Evolutionary conservation across 805 yeast species (phyloP).

Genomic region (Lipomyces chichibuensis): DNA sequence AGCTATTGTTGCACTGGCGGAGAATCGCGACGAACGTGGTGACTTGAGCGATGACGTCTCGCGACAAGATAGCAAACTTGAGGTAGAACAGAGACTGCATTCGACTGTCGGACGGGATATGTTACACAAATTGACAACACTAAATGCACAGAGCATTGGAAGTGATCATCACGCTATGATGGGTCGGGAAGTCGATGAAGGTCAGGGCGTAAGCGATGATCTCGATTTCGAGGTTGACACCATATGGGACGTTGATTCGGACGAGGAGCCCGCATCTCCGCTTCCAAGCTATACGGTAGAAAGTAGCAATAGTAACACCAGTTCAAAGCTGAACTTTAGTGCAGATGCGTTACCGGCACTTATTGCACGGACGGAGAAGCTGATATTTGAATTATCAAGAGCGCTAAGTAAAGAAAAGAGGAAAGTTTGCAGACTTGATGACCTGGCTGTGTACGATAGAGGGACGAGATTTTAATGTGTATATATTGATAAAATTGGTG

Average conservation of each 20-base stretch:
- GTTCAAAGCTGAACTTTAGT: conserved; percentile 20
- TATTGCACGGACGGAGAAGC: conserved; percentile 13
- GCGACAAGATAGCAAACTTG: neutral
- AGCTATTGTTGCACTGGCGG: conserved; percentile 30
- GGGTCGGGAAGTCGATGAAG: neutral
- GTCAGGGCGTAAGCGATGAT: neutral
- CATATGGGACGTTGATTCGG: conserved; percentile 15
- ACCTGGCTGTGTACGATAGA: neutral
- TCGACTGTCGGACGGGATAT: neutral
- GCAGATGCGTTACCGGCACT: conserved; percentile 31
- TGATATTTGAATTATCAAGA: neutral
- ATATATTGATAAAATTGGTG: neutral
- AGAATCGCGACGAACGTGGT: conserved; percentile 9
- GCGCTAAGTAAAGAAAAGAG: neutral
- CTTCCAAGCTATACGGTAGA: neutral
- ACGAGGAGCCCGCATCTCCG: neutral
- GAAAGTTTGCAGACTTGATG: neutral
- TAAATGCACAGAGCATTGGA: neutral
- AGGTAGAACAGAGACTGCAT: neutral
- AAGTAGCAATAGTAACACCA: neutral
- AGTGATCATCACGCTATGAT: neutral
- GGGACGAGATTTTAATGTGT: neutral
- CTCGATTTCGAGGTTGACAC: conserved; percentile 1
- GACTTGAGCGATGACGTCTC: neutral
- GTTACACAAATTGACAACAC: neutral